phyloP scores from a whole-genome alignment of 306 rosid genomes.

The Coriaria nepalensis region DNA sequence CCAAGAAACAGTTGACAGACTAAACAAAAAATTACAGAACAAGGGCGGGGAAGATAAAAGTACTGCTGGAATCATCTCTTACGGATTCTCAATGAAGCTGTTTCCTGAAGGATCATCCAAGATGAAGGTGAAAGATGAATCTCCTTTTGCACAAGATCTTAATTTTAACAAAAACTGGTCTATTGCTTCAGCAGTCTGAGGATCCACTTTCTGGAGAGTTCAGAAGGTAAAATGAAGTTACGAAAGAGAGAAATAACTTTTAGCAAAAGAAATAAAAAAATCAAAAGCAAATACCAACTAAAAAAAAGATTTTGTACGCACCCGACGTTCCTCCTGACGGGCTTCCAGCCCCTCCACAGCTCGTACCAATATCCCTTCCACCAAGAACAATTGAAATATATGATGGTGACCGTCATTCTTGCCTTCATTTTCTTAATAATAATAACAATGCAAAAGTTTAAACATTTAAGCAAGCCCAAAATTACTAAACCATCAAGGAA shows the following conservation, averaged over 20 bases:
- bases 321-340: conserved; percentile 89
- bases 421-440: no score
- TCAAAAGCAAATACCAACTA: not conserved
- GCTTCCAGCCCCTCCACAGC: conserved; percentile 71
- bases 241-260: not conserved
- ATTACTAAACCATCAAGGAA: no score
- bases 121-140: conserved; percentile 49
- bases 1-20: no score
- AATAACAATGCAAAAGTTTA: no score
- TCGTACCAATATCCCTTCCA: conserved; percentile 79
- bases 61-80: conserved; percentile 21
- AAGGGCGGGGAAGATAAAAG: no score
- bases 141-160: conserved; percentile 59
- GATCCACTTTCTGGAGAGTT: conserved; percentile 55
- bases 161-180: conserved; percentile 71
- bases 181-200: conserved; percentile 71
- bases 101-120: conserved; percentile 97
- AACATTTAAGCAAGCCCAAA: no score
- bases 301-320: conserved; percentile 14
- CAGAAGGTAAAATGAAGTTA: conserved; percentile 19
- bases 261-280: not conserved
- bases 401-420: no score
- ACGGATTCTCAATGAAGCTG: conserved; percentile 93
- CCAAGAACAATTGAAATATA: conserved; percentile 27
- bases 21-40: not conserved